Evolutionary conservation across 176 grass and related monocot species (phyloP).

Genomic region (Oryza officinalis): DNA sequence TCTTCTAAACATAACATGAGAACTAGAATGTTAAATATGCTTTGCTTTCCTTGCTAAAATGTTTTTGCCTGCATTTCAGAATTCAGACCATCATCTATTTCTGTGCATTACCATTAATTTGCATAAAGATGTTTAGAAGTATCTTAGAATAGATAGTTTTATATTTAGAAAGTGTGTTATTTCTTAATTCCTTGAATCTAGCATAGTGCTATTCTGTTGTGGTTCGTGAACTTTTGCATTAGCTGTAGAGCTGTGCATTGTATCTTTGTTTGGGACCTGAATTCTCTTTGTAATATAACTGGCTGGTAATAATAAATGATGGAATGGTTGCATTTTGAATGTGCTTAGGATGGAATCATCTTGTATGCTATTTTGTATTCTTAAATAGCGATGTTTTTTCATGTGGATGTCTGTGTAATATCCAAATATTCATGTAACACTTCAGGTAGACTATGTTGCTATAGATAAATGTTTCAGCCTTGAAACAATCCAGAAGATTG

Average conservation of each 20-base stretch:
- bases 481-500: slow-evolving; percentile 83
- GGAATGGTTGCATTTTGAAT: background rate
- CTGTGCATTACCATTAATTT: too few species aligned
- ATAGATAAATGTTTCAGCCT: slow-evolving; percentile 80
- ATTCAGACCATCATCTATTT: too few species aligned
- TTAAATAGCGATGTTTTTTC: background rate
- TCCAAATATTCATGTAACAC: background rate
- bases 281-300: background rate
- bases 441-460: too few species aligned
- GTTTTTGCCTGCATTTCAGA: too few species aligned
- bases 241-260: background rate
- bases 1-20: too few species aligned
- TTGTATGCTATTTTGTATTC: background rate
- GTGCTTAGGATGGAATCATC: background rate
- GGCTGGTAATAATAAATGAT: background rate
- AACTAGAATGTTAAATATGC: too few species aligned
- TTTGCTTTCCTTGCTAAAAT: too few species aligned
- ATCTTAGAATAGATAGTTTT: background rate
- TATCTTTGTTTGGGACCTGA: too few species aligned
- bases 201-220: background rate
- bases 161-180: too few species aligned
- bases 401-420: background rate
- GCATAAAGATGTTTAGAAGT: too few species aligned
- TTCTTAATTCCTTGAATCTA: background rate
- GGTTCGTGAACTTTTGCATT: background rate